phyloP scores from a whole-genome alignment of 1,139 yeast genomes.

The Protomyces macrosporus region DNA sequence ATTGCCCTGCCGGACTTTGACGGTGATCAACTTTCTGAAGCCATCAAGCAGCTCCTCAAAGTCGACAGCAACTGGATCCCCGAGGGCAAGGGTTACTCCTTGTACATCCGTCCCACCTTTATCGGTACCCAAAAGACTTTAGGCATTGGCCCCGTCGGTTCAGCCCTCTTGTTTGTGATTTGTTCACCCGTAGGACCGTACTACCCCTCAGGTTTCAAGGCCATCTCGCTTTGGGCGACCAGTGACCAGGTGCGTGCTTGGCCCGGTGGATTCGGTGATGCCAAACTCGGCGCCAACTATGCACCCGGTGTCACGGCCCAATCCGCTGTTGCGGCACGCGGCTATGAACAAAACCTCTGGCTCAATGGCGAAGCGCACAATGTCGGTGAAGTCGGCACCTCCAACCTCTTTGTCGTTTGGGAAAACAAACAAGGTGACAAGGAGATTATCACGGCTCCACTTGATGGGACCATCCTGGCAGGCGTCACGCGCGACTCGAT shows the following conservation, averaged over 20 bases:
- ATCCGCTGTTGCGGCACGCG: conserved; percentile 76
- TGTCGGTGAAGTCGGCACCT: conserved; percentile 95
- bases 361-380: conserved; percentile 83
- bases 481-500: conserved; percentile 95
- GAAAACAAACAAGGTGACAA: conserved; percentile 68
- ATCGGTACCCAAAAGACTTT: conserved; percentile 84
- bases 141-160: conserved; percentile 77
- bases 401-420: conserved; percentile 89
- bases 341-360: conserved; percentile 95
- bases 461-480: conserved; percentile 93
- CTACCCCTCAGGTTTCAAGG: conserved; percentile 87
- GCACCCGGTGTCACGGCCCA: conserved; percentile 93
- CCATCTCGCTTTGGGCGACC: conserved; percentile 88
- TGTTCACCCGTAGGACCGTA: conserved; percentile 94
- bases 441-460: conserved; percentile 91
- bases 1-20: conserved; percentile 85
- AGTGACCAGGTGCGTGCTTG: conserved; percentile 95
- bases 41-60: conserved; percentile 66
- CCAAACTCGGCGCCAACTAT: conserved; percentile 93
- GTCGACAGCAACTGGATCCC: conserved; percentile 78
- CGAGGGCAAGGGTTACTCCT: conserved; percentile 74
- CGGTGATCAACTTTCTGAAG: conserved; percentile 64
- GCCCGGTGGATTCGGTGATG: conserved; percentile 98
- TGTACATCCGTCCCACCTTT: conserved; percentile 88
- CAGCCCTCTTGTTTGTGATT: conserved; percentile 75